phyloP scores from a whole-genome alignment of 805 yeast species.

The Vanderwaltozyma verrucispora region DNA sequence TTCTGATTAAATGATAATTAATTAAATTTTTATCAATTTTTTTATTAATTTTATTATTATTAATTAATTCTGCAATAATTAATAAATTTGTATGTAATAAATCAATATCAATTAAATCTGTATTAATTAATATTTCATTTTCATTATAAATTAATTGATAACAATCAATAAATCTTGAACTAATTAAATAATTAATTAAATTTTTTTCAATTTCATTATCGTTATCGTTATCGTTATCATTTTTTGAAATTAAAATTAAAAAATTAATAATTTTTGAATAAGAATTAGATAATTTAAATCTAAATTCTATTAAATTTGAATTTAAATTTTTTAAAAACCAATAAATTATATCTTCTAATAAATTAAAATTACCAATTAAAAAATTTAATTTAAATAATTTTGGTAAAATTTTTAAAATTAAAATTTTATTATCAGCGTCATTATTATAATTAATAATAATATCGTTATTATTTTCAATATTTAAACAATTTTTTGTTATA shows the following conservation, averaged over 20 bases:
- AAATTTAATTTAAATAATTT: slow-evolving; percentile 17
- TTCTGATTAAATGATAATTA: background rate
- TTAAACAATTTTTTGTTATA: too few species aligned
- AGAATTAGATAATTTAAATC: slow-evolving; percentile 61
- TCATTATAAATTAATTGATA: too few species aligned
- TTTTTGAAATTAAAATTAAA: slow-evolving; percentile 12
- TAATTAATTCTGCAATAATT: slow-evolving; percentile 27
- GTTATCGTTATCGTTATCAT: too few species aligned
- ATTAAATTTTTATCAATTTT: slow-evolving; percentile 5
- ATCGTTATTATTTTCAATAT: too few species aligned
- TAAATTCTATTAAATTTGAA: slow-evolving; percentile 42
- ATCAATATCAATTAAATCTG: slow-evolving; percentile 22
- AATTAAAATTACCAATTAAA: slow-evolving; percentile 25
- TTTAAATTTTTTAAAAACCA: slow-evolving; percentile 36
- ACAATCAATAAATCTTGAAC: slow-evolving; percentile 23
- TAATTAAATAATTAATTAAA: too few species aligned
- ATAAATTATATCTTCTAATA: slow-evolving; percentile 40
- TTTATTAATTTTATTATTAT: slow-evolving; percentile 2
- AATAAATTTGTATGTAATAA: slow-evolving; percentile 28
- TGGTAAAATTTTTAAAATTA: slow-evolving; percentile 13
- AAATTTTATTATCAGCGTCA: background rate
- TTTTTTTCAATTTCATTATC: too few species aligned
- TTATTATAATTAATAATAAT: too few species aligned
- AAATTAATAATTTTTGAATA: slow-evolving; percentile 36
- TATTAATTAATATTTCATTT: too few species aligned